Base-by-base conservation (phyloP, 2,329 filamentous ascomycete genomes). In the Colletotrichum magnum region DNA sequence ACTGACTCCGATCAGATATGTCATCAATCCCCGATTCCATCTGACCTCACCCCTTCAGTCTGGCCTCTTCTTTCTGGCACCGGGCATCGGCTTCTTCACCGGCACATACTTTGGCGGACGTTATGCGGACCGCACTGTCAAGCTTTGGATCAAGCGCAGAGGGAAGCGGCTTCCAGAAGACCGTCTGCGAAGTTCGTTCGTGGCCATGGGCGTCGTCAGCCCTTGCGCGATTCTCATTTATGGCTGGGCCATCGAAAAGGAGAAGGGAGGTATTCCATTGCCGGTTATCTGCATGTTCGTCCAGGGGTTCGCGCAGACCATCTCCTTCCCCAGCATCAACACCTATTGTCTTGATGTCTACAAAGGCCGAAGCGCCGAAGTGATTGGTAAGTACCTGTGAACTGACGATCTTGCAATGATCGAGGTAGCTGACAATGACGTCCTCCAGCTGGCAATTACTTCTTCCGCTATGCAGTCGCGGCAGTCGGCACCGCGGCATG, bases 381-480 rank as follows among this genome's bases (percentile, higher is more conserved):
- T 71, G 2, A 58, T 94, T 24, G 62, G 66, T 64, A 39, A 12
- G 59, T 63, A 10, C 43, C 26, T 13, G 12, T 16, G 45, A 4
- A 24, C 9, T 47, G 6, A 6, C 6, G 43, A 1, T 1, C 15
- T 6, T 6, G 32, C 10, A 26, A 16, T 21, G 16, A 2, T 47
- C 1, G 5, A 16, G n/a, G 4, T 13, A 15, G 28, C 28, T 48
- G 5, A 58, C 36, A 2, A 7, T 15, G 5, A 1, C 12, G 3
- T 4, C 13, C 41, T 43, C 5, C 93, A 58, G 92, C 93, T 0
- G 92, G 92, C 0, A 96, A 95, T 77, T 96, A 95, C 78, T 90
- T 94, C 74, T 84, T 93, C 60, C 86, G 93, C 5, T 96, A 95
- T 77, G 77, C 94, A 5, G 92, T 94, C 72, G 93, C 90, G 0